Evolutionary conservation across 2,329 filamentous ascomycete species (phyloP).

Genomic region (Colletotrichum liriopes): DNA sequence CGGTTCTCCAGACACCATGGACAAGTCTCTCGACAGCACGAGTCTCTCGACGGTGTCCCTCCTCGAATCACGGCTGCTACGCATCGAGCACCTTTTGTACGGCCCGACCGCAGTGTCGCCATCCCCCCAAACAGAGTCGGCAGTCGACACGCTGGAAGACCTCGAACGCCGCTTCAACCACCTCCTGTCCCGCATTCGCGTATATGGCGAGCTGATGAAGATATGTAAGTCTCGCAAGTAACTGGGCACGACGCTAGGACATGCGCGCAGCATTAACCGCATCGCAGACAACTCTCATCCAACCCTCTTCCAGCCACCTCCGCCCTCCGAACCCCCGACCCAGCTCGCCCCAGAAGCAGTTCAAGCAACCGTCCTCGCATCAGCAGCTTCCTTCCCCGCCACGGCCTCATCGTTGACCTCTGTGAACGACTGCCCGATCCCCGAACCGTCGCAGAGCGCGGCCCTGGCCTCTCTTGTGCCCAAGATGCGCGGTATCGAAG

Average conservation of each 20-base stretch:
- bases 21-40: slow-evolving; percentile 64
- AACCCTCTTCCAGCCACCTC: slow-evolving; percentile 67
- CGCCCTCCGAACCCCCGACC: slow-evolving; percentile 63
- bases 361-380: slow-evolving; percentile 69
- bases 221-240: slow-evolving; percentile 64
- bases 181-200: slow-evolving; percentile 66
- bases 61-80: slow-evolving; percentile 71
- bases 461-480: slow-evolving; percentile 72
- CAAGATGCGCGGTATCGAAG: slow-evolving; percentile 73
- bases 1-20: slow-evolving; percentile 46
- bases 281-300: slow-evolving; percentile 67
- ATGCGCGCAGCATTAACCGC: neutral
- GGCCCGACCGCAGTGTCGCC: slow-evolving; percentile 58
- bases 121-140: slow-evolving; percentile 56
- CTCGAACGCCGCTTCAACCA: slow-evolving; percentile 69
- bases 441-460: slow-evolving; percentile 69
- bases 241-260: neutral
- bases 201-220: slow-evolving; percentile 73
- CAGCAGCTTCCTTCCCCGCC: slow-evolving; percentile 69
- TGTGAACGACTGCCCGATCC: slow-evolving; percentile 69
- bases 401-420: slow-evolving; percentile 73
- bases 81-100: slow-evolving; percentile 72
- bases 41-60: slow-evolving; percentile 70
- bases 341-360: slow-evolving; percentile 68
- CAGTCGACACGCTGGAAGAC: slow-evolving; percentile 62